Percentiles rank a stretch among this genome's conserved stretches.
phyloP scores from a whole-genome alignment of 768 basidiomycete species.

The Neoboletus magnificus region DNA sequence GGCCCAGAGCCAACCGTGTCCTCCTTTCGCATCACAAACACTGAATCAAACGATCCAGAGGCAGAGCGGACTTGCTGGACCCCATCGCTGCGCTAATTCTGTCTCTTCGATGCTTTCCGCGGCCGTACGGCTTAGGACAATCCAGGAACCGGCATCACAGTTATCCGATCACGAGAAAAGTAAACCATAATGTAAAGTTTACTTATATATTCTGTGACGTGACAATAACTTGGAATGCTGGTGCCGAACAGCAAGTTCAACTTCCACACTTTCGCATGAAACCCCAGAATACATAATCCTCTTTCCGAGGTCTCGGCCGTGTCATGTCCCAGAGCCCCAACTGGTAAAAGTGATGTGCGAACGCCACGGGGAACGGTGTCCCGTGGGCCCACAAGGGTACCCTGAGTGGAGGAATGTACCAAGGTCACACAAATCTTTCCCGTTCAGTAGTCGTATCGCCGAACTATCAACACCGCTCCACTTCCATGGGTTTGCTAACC shows the following conservation, averaged over 20 bases:
- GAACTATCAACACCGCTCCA: slow-evolving; percentile 14
- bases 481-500: slow-evolving; percentile 19
- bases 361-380: slow-evolving; percentile 5
- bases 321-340: not conserved
- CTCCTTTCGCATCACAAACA: not conserved
- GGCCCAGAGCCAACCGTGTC: not conserved
- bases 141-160: slow-evolving; percentile 27
- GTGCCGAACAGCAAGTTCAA: slow-evolving; percentile 5
- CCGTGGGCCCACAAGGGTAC: slow-evolving; percentile 3
- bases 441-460: slow-evolving; percentile 17
- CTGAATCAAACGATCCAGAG: not conserved
- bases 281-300: not conserved
- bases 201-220: slow-evolving; percentile 22
- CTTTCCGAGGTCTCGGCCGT: not conserved
- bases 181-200: slow-evolving; percentile 25
- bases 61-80: not conserved
- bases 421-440: slow-evolving; percentile 2
- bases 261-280: slow-evolving; percentile 9
- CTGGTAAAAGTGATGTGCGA: not conserved
- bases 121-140: slow-evolving; percentile 24
- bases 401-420: not conserved
- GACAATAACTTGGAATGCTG: slow-evolving; percentile 7
- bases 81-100: slow-evolving; percentile 4
- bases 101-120: slow-evolving; percentile 23
- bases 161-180: slow-evolving; percentile 18